Evolutionary conservation across 495 filamentous ascomycete species (phyloP).

Genomic region (Amorphotheca resinae): DNA sequence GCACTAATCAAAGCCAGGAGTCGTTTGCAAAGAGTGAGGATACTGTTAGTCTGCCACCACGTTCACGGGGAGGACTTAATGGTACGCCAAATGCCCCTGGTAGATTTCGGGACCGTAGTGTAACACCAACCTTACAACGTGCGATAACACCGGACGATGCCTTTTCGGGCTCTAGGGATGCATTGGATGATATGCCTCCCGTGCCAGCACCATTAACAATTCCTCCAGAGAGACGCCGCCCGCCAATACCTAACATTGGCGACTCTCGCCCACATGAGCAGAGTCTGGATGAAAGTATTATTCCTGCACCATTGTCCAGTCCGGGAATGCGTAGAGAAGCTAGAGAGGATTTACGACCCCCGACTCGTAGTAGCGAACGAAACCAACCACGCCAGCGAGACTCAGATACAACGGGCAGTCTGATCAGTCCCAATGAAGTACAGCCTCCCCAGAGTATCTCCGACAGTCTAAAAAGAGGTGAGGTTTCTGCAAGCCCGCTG

Average conservation of each 20-base stretch:
- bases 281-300: slow-evolving; percentile 24
- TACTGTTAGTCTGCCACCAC: slow-evolving; percentile 31
- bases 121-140: slow-evolving; percentile 16
- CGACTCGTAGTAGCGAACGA: slow-evolving; percentile 32
- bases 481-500: background rate
- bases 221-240: slow-evolving; percentile 38
- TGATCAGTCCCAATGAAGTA: background rate
- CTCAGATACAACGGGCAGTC: background rate
- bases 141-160: slow-evolving; percentile 15
- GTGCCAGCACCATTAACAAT: slow-evolving; percentile 16
- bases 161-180: slow-evolving; percentile 13
- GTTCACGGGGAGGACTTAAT: slow-evolving; percentile 33
- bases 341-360: slow-evolving; percentile 31
- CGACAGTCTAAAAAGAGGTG: background rate
- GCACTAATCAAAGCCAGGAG: slow-evolving; percentile 43
- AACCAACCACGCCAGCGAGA: slow-evolving; percentile 11
- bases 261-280: slow-evolving; percentile 11
- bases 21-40: slow-evolving; percentile 41
- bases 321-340: slow-evolving; percentile 34
- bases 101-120: slow-evolving; percentile 23
- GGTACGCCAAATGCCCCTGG: slow-evolving; percentile 24
- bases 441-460: background rate
- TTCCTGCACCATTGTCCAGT: slow-evolving; percentile 42
- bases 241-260: slow-evolving; percentile 35
- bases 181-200: slow-evolving; percentile 24